phyloP scores from a whole-genome alignment of 1,284 basidiomycete species.

The Ganoderma sinense region DNA sequence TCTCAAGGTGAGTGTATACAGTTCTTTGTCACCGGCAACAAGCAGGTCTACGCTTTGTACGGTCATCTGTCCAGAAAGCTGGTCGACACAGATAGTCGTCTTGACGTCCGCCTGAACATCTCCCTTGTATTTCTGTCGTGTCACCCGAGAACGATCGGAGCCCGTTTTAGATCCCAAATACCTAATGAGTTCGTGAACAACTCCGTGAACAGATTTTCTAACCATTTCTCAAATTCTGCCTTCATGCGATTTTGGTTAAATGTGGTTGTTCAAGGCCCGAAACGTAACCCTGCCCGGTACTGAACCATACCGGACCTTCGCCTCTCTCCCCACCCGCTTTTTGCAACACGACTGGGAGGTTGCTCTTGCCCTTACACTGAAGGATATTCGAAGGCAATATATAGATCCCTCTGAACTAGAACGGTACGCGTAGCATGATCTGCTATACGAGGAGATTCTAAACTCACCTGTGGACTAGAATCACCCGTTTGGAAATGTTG shows the following conservation, averaged over 20 bases:
- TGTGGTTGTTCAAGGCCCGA: constrained; percentile 59
- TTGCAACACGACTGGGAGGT: constrained; percentile 58
- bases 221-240: neutral
- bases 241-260: neutral
- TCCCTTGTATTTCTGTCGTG: too few relatives aligned
- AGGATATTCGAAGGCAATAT: constrained; percentile 68
- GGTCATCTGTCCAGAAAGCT: neutral
- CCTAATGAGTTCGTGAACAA: neutral
- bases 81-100: too few relatives aligned
- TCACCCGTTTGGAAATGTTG: constrained; percentile 81
- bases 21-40: too few relatives aligned
- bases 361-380: constrained; percentile 68
- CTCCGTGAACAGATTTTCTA: neutral
- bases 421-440: constrained; percentile 52
- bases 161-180: too few relatives aligned
- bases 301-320: constrained; percentile 63
- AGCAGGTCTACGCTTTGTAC: too few relatives aligned
- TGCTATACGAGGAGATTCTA: too few relatives aligned
- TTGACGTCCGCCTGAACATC: too few relatives aligned
- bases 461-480: constrained; percentile 50
- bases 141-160: too few relatives aligned
- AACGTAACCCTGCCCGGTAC: constrained; percentile 81
- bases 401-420: constrained; percentile 64
- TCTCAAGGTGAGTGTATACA: constrained; percentile 61
- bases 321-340: constrained; percentile 73